A percentile compares a stretch with the other conserved stretches of the same genome.
phyloP scores from a whole-genome alignment of 345 rosid species.

The Hibiscus syriacus region DNA sequence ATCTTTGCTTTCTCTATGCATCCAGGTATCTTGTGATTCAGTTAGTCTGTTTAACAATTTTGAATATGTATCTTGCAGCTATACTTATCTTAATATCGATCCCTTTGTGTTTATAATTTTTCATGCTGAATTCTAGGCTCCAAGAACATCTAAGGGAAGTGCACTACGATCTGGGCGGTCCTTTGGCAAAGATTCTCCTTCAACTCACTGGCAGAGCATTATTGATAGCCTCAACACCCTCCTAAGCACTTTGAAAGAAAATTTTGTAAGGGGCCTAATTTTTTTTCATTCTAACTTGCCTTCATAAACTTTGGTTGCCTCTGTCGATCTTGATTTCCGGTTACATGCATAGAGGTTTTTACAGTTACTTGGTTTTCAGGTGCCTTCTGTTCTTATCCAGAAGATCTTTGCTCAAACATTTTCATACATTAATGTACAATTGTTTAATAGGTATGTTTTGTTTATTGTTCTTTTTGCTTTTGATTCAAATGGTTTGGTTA shows the following conservation, averaged over 20 bases:
- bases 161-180: conserved; percentile 76
- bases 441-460: conserved; percentile 74
- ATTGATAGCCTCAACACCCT: conserved; percentile 80
- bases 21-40: conserved; percentile 53
- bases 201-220: conserved; percentile 95
- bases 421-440: conserved; percentile 83
- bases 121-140: conserved; percentile 52
- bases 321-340: conserved; percentile 12
- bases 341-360: conserved; percentile 18
- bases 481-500: conserved; percentile 1
- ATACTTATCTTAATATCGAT: neutral
- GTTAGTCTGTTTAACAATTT: conserved; percentile 5
- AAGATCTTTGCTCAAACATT: conserved; percentile 90
- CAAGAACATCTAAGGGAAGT: conserved; percentile 89
- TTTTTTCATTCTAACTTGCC: neutral
- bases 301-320: neutral
- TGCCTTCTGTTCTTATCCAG: conserved; percentile 91
- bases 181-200: conserved; percentile 76
- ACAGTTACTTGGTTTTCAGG: conserved; percentile 42
- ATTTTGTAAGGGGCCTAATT: conserved; percentile 50
- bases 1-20: conserved; percentile 73
- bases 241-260: conserved; percentile 75
- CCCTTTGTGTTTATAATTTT: conserved; percentile 2
- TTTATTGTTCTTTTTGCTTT: conserved; percentile 1
- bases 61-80: neutral